A percentile compares a stretch with the other conserved stretches of the same genome.
Conservation (phyloP, 441 rosid species). For the Adansonia rubrostipa region DNA sequence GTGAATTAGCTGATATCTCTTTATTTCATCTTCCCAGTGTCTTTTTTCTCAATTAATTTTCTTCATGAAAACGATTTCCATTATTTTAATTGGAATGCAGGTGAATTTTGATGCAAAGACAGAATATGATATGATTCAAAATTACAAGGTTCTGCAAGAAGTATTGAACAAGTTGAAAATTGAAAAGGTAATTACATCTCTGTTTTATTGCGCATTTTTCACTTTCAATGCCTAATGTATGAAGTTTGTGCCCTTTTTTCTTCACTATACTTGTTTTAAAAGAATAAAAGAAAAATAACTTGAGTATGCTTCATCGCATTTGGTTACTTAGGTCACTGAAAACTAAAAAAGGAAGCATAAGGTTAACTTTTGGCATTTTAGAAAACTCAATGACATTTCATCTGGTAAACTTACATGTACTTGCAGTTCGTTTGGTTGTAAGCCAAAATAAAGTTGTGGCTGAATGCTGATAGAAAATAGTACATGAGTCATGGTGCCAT, state of each 20-base stretch:
- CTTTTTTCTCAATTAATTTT: neutral
- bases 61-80: slow-evolving; percentile 13
- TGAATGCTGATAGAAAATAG: neutral
- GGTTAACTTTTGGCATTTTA: neutral
- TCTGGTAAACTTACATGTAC: neutral
- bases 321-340: too few species aligned
- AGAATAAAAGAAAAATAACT: neutral
- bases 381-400: neutral
- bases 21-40: slow-evolving; percentile 7
- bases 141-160: slow-evolving; percentile 95
- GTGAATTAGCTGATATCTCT: slow-evolving; percentile 33
- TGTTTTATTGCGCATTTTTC: neutral
- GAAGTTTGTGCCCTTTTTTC: neutral
- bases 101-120: slow-evolving; percentile 94
- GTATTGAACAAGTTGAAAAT: slow-evolving; percentile 88
- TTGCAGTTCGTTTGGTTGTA: neutral
- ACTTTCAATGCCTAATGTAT: neutral
- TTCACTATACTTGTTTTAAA: neutral
- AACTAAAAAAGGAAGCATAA: neutral
- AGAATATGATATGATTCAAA: slow-evolving; percentile 96
- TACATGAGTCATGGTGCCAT: neutral
- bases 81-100: slow-evolving; percentile 41
- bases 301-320: neutral
- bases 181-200: slow-evolving; percentile 61
- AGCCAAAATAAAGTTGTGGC: neutral